A percentile compares a stretch with the other conserved stretches of the same genome.
Conservation (phyloP, 352 stramenopile genomes). For the Phytophthora colocasiae region DNA sequence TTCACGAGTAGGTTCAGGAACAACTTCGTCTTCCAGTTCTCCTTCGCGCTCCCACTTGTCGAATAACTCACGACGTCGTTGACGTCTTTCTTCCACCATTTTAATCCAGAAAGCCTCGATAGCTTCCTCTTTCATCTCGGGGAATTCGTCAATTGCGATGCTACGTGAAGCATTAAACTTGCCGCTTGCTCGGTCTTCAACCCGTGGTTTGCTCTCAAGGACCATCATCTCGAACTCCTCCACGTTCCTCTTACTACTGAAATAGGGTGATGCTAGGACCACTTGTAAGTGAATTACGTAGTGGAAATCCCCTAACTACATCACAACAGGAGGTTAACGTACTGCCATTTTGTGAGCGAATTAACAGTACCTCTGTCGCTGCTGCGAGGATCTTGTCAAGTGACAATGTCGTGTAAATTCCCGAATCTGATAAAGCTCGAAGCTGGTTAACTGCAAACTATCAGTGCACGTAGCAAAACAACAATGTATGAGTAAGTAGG, state of each 20-base stretch:
- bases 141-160: conserved; percentile 88
- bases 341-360: background rate
- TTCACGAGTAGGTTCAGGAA: background rate
- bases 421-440: conserved; percentile 67
- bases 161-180: conserved; percentile 48
- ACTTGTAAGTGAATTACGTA: conserved; percentile 78
- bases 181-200: conserved; percentile 22
- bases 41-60: conserved; percentile 47
- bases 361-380: conserved; percentile 50
- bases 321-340: background rate
- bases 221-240: conserved; percentile 84
- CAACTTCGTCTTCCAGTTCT: conserved; percentile 3
- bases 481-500: background rate
- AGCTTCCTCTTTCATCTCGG: conserved; percentile 82
- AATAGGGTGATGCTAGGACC: conserved; percentile 72
- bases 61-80: conserved; percentile 54
- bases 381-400: conserved; percentile 60
- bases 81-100: conserved; percentile 64
- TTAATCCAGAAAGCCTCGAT: conserved; percentile 82
- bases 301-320: conserved; percentile 79
- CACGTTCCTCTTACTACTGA: conserved; percentile 55
- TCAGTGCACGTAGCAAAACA: background rate
- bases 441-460: conserved; percentile 76
- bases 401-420: conserved; percentile 71
- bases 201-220: conserved; percentile 62